Percentiles rank a stretch among this genome's conserved stretches.
Conservation (phyloP, 2,329 filamentous ascomycete species). For the Pseudogymnoascus sp. region DNA sequence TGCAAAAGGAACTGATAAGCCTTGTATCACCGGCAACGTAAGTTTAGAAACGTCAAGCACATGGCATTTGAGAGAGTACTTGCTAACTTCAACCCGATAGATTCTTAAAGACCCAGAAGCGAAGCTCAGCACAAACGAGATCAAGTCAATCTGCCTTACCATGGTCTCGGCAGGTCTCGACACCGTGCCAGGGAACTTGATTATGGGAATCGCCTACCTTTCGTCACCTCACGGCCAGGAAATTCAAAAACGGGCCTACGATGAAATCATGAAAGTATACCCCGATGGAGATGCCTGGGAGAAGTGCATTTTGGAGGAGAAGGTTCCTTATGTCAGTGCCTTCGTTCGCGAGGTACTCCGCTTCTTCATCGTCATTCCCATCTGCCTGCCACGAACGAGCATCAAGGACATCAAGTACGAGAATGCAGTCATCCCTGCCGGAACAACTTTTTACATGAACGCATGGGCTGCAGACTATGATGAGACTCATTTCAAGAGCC, state of each 20-base stretch:
- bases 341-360: conserved; percentile 71
- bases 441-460: conserved; percentile 77
- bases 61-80: conserved; percentile 48
- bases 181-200: conserved; percentile 70
- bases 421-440: conserved; percentile 59
- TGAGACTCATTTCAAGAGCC: conserved; percentile 55
- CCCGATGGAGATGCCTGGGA: conserved; percentile 71
- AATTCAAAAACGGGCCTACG: conserved; percentile 62
- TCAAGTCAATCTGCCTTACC: conserved; percentile 73
- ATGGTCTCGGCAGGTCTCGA: conserved; percentile 78
- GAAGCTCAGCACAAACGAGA: conserved; percentile 50
- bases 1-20: conserved; percentile 54
- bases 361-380: conserved; percentile 73
- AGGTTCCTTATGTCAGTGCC: conserved; percentile 68
- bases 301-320: conserved; percentile 64
- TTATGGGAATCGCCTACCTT: conserved; percentile 72
- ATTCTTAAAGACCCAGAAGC: conserved; percentile 31
- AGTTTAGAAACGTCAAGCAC: neutral
- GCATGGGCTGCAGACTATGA: conserved; percentile 72
- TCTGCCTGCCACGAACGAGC: conserved; percentile 65
- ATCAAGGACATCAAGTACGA: conserved; percentile 67
- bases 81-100: neutral
- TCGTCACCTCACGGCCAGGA: conserved; percentile 58
- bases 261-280: conserved; percentile 64
- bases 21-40: conserved; percentile 63